Conservation (phyloP, 306 rosid species). For the Prunus dulcis region DNA sequence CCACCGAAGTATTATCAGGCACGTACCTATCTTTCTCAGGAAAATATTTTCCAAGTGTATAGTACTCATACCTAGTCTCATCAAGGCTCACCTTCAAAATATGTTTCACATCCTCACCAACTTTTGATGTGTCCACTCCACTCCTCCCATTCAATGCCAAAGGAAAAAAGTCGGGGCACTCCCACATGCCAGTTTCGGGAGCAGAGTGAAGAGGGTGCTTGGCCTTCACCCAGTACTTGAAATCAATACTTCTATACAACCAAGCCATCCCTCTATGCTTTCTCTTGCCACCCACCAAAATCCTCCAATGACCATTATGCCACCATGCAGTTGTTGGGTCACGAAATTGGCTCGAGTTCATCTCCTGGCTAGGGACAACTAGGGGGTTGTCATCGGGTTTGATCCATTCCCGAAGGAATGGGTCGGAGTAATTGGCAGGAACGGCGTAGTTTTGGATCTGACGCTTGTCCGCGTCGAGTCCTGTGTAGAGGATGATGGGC, state of each 20-base stretch:
- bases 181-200: slow-evolving; percentile 19
- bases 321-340: slow-evolving; percentile 33
- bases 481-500: slow-evolving; percentile 25
- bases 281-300: slow-evolving; percentile 7
- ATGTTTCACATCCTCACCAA: slow-evolving; percentile 36
- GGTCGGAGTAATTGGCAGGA: slow-evolving; percentile 12
- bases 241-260: slow-evolving; percentile 19
- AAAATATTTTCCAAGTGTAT: slow-evolving; percentile 51
- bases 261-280: slow-evolving; percentile 3
- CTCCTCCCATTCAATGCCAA: background rate
- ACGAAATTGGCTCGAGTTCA: slow-evolving; percentile 11
- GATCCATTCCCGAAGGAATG: slow-evolving; percentile 19
- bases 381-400: slow-evolving; percentile 20
- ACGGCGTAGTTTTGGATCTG: slow-evolving; percentile 23
- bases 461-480: slow-evolving; percentile 4
- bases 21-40: slow-evolving; percentile 16
- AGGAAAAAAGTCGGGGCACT: slow-evolving; percentile 29
- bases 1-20: slow-evolving; percentile 55
- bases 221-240: slow-evolving; percentile 15
- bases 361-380: slow-evolving; percentile 1
- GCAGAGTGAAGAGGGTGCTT: slow-evolving; percentile 8
- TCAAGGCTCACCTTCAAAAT: slow-evolving; percentile 78
- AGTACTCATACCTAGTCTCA: slow-evolving; percentile 68
- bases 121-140: slow-evolving; percentile 53
- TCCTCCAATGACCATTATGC: slow-evolving; percentile 11